A percentile compares a stretch with the other conserved stretches of the same genome.
phyloP scores from a whole-genome alignment of 768 basidiomycete genomes.

The Asterophora parasitica region DNA sequence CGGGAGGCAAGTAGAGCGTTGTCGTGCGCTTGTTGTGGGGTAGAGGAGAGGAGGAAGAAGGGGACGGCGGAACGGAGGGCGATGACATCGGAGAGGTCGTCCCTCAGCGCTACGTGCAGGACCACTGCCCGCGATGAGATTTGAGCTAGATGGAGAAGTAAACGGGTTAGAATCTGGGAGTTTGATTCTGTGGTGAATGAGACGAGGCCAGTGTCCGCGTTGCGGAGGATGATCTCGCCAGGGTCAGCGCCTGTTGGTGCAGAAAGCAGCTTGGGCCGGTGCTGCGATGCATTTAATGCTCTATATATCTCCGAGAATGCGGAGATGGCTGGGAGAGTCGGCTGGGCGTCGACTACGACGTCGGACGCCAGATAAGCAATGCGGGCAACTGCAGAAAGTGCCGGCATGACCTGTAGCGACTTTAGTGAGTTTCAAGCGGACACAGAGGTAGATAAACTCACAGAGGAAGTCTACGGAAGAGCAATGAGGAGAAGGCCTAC shows the following conservation, averaged over 20 bases:
- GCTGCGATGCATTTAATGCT: constrained; percentile 30
- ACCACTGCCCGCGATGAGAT: constrained; percentile 64
- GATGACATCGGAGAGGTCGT: constrained; percentile 71
- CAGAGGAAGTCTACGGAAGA: not conserved
- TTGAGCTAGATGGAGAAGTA: constrained; percentile 67
- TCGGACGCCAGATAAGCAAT: constrained; percentile 72
- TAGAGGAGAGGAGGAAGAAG: constrained; percentile 76
- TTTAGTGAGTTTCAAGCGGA: constrained; percentile 1
- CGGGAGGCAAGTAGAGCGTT: constrained; percentile 84
- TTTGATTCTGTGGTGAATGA: constrained; percentile 55
- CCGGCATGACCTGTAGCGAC: constrained; percentile 19
- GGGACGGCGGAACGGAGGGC: constrained; percentile 75
- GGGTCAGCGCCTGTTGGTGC: constrained; percentile 66
- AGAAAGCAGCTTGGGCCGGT: constrained; percentile 39
- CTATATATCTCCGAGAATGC: constrained; percentile 37
- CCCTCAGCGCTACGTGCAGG: constrained; percentile 59
- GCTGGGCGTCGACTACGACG: constrained; percentile 53
- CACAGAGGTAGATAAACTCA: constrained; percentile 4
- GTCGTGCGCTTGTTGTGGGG: constrained; percentile 80
- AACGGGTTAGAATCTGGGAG: constrained; percentile 47
- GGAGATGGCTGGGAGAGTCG: constrained; percentile 36
- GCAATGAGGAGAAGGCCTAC: no score
- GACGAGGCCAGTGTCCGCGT: constrained; percentile 40
- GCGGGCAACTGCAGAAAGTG: constrained; percentile 49
- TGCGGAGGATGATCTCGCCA: constrained; percentile 50